Evolutionary conservation across 495 filamentous ascomycete genomes (phyloP), one percentile per base, ranked within the genome.

Genomic region (Talaromyces stipitatus): DNA sequence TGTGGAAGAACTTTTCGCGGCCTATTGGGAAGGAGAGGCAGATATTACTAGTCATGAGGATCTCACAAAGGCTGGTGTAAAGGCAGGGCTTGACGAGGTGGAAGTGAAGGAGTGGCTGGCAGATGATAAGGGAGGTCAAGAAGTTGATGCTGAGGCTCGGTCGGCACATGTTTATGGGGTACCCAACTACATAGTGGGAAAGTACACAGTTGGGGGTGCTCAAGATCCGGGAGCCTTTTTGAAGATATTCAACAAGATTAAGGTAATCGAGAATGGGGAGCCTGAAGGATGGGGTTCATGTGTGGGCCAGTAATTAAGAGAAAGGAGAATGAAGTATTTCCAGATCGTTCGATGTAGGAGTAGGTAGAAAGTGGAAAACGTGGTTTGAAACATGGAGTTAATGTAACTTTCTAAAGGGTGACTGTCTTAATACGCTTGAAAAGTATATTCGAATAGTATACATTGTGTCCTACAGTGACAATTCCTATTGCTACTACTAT

Each of bases 21-120:
- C 79, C 4, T 90, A 92, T 61, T 91, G 91, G 53, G 87, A 95
- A 68, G 79, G 86, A n/a, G 85, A 87, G 62, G 78, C 80, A 62
- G 89, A 95, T 61, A 87, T 94, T 58, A 92, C 87, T 0, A 79
- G 79, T 56, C 71, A 72, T 22, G 78, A 74, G 6, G 76, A 84
- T 18, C 67, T 94, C 16, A 81, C 85, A 2, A 89, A 70, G 6
- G 79, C 81, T 30, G 78, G 72, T 61, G 86, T 81, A 1, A 87
- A 87, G 0, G 38, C 43, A 4, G 60, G 66, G 10, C 61, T 95
- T 58, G 81, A 84, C 10, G 73, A 65, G 73, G 28, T 8, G 4
- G 4, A 29, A 4, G 3, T 29, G 3, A 3, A 29, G 28, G 8
- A 70, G 23, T 85, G 87, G 80, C 70, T 94, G 57, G 64, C 64